Percentiles rank a stretch among this genome's conserved stretches.
These are phyloP conservation scores for Gloeostereum incarnatum DNA, from an alignment of 768 basidiomycete species.

Conservation along the genomic window DNA sequence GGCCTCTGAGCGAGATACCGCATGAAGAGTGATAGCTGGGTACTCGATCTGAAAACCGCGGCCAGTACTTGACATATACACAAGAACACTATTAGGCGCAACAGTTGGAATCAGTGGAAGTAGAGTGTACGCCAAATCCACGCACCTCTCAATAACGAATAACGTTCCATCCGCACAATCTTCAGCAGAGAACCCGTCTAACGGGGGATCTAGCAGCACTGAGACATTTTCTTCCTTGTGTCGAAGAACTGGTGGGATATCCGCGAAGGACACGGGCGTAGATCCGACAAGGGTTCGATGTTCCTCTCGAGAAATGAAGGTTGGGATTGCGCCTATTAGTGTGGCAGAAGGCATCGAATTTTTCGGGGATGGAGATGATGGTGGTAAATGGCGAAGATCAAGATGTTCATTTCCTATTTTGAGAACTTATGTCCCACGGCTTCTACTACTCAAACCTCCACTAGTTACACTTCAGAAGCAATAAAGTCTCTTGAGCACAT, in stretches of 20 bases:
- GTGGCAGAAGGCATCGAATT: no score
- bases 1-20: conserved; percentile 64
- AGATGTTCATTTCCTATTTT: no score
- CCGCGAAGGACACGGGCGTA: conserved; percentile 77
- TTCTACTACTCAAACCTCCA: no score
- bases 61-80: conserved; percentile 64
- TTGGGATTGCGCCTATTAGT: conserved; percentile 30
- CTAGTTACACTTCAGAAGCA: no score
- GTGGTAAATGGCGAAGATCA: no score
- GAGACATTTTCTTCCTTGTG: conserved; percentile 68
- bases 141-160: conserved; percentile 81
- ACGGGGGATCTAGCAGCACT: conserved; percentile 58
- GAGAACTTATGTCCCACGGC: no score
- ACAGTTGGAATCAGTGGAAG: conserved; percentile 4
- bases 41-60: conserved; percentile 81
- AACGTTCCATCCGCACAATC: conserved; percentile 56
- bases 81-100: conserved; percentile 51
- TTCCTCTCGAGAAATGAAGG: conserved; percentile 51
- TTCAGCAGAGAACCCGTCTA: conserved; percentile 45
- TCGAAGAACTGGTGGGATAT: conserved; percentile 77
- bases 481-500: no score
- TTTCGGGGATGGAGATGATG: no score
- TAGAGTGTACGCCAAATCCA: neutral
- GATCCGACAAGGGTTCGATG: conserved; percentile 59
- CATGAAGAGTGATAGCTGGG: conserved; percentile 88